Conservation (phyloP, 352 stramenopile genomes). For the Phytophthora podocarpi region DNA sequence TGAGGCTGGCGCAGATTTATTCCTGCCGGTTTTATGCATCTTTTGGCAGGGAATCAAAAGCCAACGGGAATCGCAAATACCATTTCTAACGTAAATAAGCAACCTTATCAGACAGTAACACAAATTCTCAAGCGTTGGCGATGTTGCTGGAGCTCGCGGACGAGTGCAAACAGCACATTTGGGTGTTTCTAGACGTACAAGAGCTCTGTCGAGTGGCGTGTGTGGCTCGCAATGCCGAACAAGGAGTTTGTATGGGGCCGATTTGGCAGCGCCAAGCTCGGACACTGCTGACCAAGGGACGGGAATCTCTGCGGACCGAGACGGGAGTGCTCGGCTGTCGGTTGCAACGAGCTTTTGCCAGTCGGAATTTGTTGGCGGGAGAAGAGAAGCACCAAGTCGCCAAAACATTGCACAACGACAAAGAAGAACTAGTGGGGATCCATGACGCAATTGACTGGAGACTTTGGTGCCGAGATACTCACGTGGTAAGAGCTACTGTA, state of each 20-base stretch:
- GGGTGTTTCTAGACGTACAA: slow-evolving; percentile 48
- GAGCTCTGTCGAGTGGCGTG: slow-evolving; percentile 61
- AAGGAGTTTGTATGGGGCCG: slow-evolving; percentile 40
- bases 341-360: slow-evolving; percentile 39
- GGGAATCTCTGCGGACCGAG: slow-evolving; percentile 17
- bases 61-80: too few relatives aligned
- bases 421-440: background rate
- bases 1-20: too few relatives aligned
- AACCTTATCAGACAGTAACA: too few relatives aligned
- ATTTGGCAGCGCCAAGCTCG: slow-evolving; percentile 49
- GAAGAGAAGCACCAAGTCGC: background rate
- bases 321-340: slow-evolving; percentile 27
- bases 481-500: slow-evolving; percentile 34
- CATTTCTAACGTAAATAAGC: too few relatives aligned
- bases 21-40: too few relatives aligned
- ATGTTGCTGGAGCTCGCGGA: slow-evolving; percentile 58
- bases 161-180: slow-evolving; percentile 72
- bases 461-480: slow-evolving; percentile 59
- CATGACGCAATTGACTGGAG: slow-evolving; percentile 49
- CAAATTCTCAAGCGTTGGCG: too few relatives aligned
- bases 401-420: background rate
- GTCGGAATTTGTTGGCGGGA: slow-evolving; percentile 33
- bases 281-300: slow-evolving; percentile 30
- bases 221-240: slow-evolving; percentile 33
- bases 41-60: too few relatives aligned